These are phyloP conservation scores for Termitomyces sp. DNA, from an alignment of 768 basidiomycete genomes.

Conservation along the genomic window DNA sequence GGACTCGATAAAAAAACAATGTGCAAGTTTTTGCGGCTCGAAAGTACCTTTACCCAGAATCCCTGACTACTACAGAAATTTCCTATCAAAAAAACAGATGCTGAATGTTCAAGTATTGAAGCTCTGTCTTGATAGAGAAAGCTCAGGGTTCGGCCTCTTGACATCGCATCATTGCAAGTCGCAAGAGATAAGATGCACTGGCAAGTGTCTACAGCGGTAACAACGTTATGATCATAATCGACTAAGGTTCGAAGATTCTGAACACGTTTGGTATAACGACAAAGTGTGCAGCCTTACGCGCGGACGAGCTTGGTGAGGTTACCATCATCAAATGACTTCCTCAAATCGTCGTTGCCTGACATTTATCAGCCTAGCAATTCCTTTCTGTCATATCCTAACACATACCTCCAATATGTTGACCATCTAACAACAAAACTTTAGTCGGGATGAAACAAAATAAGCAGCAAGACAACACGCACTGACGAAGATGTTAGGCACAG, in stretches of 20 bases:
- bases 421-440: constrained; percentile 22
- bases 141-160: neutral
- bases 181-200: no score
- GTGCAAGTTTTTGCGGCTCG: no score
- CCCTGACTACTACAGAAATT: no score
- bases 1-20: no score
- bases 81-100: no score
- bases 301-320: constrained; percentile 22
- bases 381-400: neutral
- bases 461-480: constrained; percentile 35
- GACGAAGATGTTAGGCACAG: constrained; percentile 77
- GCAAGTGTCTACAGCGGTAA: neutral
- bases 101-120: neutral
- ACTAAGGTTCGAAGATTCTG: neutral
- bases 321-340: constrained; percentile 23
- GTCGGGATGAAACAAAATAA: neutral
- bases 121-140: neutral
- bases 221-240: neutral
- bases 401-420: constrained; percentile 52
- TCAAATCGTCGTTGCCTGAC: constrained; percentile 34
- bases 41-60: no score
- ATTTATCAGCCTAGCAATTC: neutral
- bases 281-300: constrained; percentile 20
- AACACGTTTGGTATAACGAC: neutral
- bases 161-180: no score